Percentiles rank a stretch among this genome's conserved stretches.
These are phyloP conservation scores for Amauroascus verrucosus DNA, from an alignment of 2,329 filamentous ascomycete species.

Conservation along the genomic window DNA sequence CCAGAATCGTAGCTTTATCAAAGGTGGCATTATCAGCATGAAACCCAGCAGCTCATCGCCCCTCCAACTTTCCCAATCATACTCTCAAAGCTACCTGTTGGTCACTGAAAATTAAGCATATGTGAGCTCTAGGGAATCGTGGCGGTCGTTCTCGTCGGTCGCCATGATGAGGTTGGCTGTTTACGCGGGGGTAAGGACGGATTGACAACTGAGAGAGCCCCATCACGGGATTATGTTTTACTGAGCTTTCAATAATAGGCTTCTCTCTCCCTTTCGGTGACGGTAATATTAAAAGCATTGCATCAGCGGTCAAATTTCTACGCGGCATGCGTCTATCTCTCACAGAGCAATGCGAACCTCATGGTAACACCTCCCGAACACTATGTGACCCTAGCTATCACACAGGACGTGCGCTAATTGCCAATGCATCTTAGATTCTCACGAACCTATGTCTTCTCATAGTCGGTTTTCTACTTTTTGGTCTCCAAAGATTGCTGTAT, in stretches of 20 bases:
- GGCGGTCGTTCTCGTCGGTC: slow-evolving; percentile 6
- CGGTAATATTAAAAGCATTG: slow-evolving; percentile 80
- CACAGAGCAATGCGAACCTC: slow-evolving; percentile 89
- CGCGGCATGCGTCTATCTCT: slow-evolving; percentile 90
- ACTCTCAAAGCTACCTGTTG: not conserved
- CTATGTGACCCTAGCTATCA: slow-evolving; percentile 16
- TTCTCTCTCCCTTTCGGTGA: slow-evolving; percentile 72
- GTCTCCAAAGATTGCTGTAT: slow-evolving; percentile 80
- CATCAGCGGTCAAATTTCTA: slow-evolving; percentile 97
- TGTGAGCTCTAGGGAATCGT: slow-evolving; percentile 1
- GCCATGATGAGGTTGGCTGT: slow-evolving; percentile 39
- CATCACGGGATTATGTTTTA: not conserved
- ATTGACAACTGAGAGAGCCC: not conserved
- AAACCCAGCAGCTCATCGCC: not conserved
- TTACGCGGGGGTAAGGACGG: slow-evolving; percentile 42
- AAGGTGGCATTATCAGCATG: slow-evolving; percentile 4
- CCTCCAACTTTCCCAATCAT: not conserved
- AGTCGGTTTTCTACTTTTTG: slow-evolving; percentile 71
- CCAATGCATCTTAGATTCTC: slow-evolving; percentile 55
- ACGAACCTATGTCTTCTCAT: slow-evolving; percentile 80
- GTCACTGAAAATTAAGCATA: not conserved
- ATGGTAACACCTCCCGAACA: slow-evolving; percentile 52
- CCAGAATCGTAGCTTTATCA: too few relatives aligned
- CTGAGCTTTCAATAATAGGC: slow-evolving; percentile 39
- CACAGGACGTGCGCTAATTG: slow-evolving; percentile 8